Percentiles rank a stretch among this genome's conserved stretches.
Evolutionary conservation across 169 alveolate species (phyloP).

Genomic region (Cystoisospora suis): DNA sequence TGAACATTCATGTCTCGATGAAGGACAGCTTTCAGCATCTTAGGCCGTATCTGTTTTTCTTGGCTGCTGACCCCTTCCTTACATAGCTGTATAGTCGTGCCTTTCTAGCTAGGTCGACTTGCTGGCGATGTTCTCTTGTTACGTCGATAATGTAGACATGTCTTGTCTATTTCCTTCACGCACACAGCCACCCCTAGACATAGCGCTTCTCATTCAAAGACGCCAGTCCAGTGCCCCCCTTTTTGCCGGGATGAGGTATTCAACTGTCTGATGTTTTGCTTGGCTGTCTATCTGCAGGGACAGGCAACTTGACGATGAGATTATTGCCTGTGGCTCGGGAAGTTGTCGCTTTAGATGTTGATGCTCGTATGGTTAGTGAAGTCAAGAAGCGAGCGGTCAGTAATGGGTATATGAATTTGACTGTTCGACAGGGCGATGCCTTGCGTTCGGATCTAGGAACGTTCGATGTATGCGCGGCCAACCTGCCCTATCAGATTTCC

Average conservation of each 20-base stretch:
- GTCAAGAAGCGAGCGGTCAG: constrained; percentile 93
- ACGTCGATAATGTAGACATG: too few species aligned
- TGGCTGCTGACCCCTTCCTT: too few species aligned
- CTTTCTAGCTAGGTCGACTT: too few species aligned
- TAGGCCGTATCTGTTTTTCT: too few species aligned
- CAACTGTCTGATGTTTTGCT: background rate
- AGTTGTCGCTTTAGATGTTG: constrained; percentile 98
- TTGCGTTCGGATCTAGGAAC: constrained; percentile 91
- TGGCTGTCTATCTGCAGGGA: constrained; percentile 70
- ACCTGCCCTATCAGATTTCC: constrained; percentile 99
- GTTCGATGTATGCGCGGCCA: constrained; percentile 98
- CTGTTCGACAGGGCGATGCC: constrained; percentile 93
- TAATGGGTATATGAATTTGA: constrained; percentile 85
- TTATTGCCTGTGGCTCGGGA: constrained; percentile 94
- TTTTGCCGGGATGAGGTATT: background rate
- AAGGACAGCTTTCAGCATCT: too few species aligned
- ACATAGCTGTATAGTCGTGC: too few species aligned
- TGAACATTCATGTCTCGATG: too few species aligned
- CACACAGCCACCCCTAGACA: too few species aligned
- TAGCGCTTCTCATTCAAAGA: background rate
- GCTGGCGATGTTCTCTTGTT: too few species aligned
- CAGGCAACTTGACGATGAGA: constrained; percentile 97
- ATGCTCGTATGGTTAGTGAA: constrained; percentile 98
- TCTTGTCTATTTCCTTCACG: too few species aligned
- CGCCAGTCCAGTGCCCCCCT: too few species aligned